phyloP scores from a whole-genome alignment of 495 filamentous ascomycete genomes.

The Podospora conica region DNA sequence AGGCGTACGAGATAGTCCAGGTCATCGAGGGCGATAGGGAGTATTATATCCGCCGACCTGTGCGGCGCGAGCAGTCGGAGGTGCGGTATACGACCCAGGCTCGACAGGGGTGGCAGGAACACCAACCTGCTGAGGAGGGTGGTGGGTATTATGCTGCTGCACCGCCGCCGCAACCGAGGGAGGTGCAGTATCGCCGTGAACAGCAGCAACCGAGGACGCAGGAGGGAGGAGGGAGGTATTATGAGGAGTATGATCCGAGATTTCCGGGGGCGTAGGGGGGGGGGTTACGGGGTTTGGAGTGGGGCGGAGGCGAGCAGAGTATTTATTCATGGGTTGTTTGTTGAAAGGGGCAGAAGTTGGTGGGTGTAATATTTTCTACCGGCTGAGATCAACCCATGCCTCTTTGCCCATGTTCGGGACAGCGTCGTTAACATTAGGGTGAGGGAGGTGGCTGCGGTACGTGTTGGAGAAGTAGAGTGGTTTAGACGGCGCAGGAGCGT shows the following conservation, averaged over 20 bases:
- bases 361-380: too few relatives aligned
- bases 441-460: too few relatives aligned
- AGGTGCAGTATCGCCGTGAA: neutral
- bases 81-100: slow-evolving; percentile 14
- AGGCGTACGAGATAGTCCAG: slow-evolving; percentile 40
- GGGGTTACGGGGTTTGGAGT: neutral
- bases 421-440: too few relatives aligned
- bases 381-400: too few relatives aligned
- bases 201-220: neutral
- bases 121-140: slow-evolving; percentile 11
- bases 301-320: too few relatives aligned
- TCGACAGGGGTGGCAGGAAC: slow-evolving; percentile 6
- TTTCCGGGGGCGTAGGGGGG: slow-evolving; percentile 17
- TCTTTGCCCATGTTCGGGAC: too few relatives aligned
- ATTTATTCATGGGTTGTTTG: too few relatives aligned
- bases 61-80: slow-evolving; percentile 28
- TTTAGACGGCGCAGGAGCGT: too few relatives aligned
- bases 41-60: slow-evolving; percentile 40
- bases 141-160: neutral
- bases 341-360: too few relatives aligned
- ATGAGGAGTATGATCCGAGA: slow-evolving; percentile 40
- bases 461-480: too few relatives aligned
- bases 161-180: neutral
- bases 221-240: slow-evolving; percentile 13
- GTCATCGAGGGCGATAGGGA: slow-evolving; percentile 39